phyloP scores from a whole-genome alignment of 2,329 filamentous ascomycete genomes.

The Stachybotrys elegans region DNA sequence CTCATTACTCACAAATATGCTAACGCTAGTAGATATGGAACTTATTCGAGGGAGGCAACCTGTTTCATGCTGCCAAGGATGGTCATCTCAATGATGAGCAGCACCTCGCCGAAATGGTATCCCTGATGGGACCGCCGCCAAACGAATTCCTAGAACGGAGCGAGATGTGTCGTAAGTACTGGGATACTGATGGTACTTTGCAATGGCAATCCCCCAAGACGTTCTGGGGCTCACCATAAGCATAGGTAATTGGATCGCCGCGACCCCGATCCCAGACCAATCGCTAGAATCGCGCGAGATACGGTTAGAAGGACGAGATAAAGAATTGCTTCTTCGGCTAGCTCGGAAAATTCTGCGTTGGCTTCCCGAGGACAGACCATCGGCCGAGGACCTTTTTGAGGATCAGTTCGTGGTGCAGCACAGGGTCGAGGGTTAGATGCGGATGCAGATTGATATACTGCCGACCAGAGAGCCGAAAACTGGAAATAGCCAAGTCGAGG shows the following conservation, averaged over 20 bases:
- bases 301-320: conserved; percentile 15
- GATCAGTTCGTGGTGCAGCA: conserved; percentile 10
- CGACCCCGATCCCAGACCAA: conserved; percentile 18
- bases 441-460: too few relatives aligned
- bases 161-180: conserved; percentile 11
- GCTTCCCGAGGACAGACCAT: background rate
- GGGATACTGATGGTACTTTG: conserved; percentile 14
- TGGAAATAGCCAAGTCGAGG: too few relatives aligned
- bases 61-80: conserved; percentile 27
- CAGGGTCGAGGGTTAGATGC: too few relatives aligned
- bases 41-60: conserved; percentile 37
- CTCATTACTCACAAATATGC: too few relatives aligned
- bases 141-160: conserved; percentile 11
- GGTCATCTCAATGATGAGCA: conserved; percentile 10
- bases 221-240: background rate
- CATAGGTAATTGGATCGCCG: conserved; percentile 20
- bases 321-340: conserved; percentile 13
- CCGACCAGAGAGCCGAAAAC: too few relatives aligned
- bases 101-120: conserved; percentile 12
- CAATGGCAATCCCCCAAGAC: too few relatives aligned
- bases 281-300: conserved; percentile 16
- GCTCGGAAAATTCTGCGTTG: conserved; percentile 11
- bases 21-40: conserved; percentile 52
- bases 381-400: conserved; percentile 13
- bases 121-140: conserved; percentile 9